Conservation (phyloP, 805 yeast genomes). For the Ogataea sp. region DNA sequence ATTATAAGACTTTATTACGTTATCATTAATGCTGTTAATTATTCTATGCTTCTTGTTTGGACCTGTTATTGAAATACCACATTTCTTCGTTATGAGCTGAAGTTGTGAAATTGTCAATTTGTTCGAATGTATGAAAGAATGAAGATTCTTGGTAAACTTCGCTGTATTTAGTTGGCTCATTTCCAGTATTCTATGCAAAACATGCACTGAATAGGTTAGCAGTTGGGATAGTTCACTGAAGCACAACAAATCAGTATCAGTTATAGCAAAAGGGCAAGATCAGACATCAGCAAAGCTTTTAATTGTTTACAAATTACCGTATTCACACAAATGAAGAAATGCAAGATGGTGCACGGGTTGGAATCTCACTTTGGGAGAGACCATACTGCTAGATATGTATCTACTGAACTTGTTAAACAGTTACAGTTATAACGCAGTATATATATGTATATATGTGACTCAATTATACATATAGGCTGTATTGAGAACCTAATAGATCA, state of each 20-base stretch:
- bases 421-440: no score
- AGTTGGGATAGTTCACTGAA: background rate
- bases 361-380: no score
- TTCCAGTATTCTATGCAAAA: no score
- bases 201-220: no score
- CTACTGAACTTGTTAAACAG: no score
- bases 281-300: background rate
- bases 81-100: constrained; percentile 7
- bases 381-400: no score
- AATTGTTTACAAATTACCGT: constrained; percentile 14
- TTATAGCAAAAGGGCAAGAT: background rate
- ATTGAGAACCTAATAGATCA: no score
- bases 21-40: constrained; percentile 2
- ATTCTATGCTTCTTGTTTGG: constrained; percentile 8
- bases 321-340: no score
- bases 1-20: constrained; percentile 2
- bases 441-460: no score
- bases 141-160: background rate
- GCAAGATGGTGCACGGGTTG: no score
- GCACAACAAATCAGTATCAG: background rate
- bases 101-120: constrained; percentile 7
- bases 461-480: no score
- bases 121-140: constrained; percentile 1
- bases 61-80: constrained; percentile 10
- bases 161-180: background rate